Evolutionary conservation across 148 eudicot species (phyloP).

Genomic region (Rhododendron simsii): DNA sequence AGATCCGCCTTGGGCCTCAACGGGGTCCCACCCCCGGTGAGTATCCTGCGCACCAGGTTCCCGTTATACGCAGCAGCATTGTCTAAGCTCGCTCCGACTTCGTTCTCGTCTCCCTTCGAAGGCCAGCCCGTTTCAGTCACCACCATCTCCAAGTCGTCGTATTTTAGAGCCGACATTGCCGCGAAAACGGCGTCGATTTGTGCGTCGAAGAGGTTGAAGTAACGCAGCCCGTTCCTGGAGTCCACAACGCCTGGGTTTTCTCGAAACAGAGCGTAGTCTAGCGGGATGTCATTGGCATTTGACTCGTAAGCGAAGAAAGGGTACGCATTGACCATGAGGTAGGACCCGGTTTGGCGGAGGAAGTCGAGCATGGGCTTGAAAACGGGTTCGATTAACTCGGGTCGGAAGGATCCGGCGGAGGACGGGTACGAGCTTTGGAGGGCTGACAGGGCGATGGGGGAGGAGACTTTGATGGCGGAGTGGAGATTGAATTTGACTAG

Average conservation of each 20-base stretch:
- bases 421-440: conserved; percentile 73
- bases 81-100: conserved; percentile 56
- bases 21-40: conserved; percentile 88
- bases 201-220: conserved; percentile 70
- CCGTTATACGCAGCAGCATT: conserved; percentile 89
- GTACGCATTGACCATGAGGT: conserved; percentile 84
- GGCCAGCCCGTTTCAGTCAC: conserved; percentile 98
- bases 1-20: conserved; percentile 60
- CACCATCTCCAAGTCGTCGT: conserved; percentile 53
- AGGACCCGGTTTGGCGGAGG: conserved; percentile 43
- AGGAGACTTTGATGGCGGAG: conserved; percentile 55
- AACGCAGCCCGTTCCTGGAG: conserved; percentile 54
- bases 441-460: conserved; percentile 74
- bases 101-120: conserved; percentile 69
- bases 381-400: conserved; percentile 55
- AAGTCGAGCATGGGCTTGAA: conserved; percentile 69
- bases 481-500: conserved; percentile 36
- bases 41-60: conserved; percentile 47
- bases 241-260: conserved; percentile 74
- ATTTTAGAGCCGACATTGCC: conserved; percentile 65
- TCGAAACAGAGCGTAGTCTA: conserved; percentile 77
- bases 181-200: conserved; percentile 90
- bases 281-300: conserved; percentile 64
- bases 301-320: conserved; percentile 87
- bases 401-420: conserved; percentile 63